Base-by-base conservation (phyloP, 305 asterid species). In the Ajuga reptans region DNA sequence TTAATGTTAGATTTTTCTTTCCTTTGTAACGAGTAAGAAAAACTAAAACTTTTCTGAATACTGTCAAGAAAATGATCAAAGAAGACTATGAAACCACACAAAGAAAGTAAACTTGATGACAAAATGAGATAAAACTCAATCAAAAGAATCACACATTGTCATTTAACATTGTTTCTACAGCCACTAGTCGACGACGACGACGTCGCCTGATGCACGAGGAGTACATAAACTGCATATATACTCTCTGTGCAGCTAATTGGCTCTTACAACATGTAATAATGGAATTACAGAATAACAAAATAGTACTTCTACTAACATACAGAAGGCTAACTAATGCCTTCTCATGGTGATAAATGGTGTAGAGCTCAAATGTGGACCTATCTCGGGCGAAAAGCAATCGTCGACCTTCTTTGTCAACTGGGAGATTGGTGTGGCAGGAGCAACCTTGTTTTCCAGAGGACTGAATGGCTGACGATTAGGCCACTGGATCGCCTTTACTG, bases 261-360 rank as follows among this genome's bases (percentile, higher is more conserved):
- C 27, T 21, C 27, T 21, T 21, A 21, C 36, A 16, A 29, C 50
- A 66, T 16, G 24, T 51, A 39, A 31, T 29, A 24, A 42, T 66
- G 73, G 27, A 21, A 31, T 5, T 31, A 31, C 36, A 31, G 36
- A 3, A 0, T 31, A 31, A 31, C 15, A 58, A 18, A 39, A 21
- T 21, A n/a, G 6, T 1, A 17, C 9, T 50, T 75, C 33, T 15
- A 66, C 46, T 17, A 29, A n/a, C 46, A 52, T 56, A 12, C 41
- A 43, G 12, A 37, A 31, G 6, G 14, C 66, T 41, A 12, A 42
- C 80, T 73, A 82, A 14, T 64, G 49, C 74, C 84, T 72, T 58
- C 82, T 78, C 31, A 80, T 67, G 52, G 94, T 84, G 53, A 74
- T 77, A 45, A 74, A 77, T 29, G 82, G 82, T 1, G 80, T 75